These are phyloP conservation scores for Trichoderma gamsii DNA, from an alignment of 495 filamentous ascomycete genomes.

Conservation along the genomic window DNA sequence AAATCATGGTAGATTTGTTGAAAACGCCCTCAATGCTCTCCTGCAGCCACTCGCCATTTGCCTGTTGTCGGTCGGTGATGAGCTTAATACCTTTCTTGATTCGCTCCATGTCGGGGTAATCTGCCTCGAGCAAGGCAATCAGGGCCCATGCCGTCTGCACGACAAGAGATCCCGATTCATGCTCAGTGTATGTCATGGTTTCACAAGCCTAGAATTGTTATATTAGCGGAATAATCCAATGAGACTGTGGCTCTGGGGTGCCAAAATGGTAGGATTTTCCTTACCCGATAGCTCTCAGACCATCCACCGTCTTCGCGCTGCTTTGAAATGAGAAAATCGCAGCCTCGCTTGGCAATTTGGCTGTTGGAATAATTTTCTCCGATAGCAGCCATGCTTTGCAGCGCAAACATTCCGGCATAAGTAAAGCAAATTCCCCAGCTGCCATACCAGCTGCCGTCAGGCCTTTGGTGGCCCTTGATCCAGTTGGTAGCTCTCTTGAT, in stretches of 20 bases:
- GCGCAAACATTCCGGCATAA: slow-evolving; percentile 91
- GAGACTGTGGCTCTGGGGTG: neutral
- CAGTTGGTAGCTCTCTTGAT: slow-evolving; percentile 66
- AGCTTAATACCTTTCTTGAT: slow-evolving; percentile 71
- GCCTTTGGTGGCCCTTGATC: slow-evolving; percentile 72
- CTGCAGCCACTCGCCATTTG: slow-evolving; percentile 90
- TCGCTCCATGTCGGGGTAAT: slow-evolving; percentile 68
- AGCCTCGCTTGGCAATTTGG: slow-evolving; percentile 61
- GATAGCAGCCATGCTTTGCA: slow-evolving; percentile 74
- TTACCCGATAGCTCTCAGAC: slow-evolving; percentile 88
- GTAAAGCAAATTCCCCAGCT: slow-evolving; percentile 98
- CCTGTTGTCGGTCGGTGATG: slow-evolving; percentile 76
- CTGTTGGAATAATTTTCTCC: slow-evolving; percentile 78
- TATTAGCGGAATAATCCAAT: slow-evolving; percentile 24
- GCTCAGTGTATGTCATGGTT: slow-evolving; percentile 44
- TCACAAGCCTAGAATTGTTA: slow-evolving; percentile 44
- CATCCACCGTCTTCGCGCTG: slow-evolving; percentile 89
- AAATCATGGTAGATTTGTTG: slow-evolving; percentile 99
- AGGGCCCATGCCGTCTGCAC: slow-evolving; percentile 90
- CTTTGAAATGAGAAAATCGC: slow-evolving; percentile 75
- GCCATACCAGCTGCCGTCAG: slow-evolving; percentile 91
- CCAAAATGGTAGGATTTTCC: slow-evolving; percentile 22
- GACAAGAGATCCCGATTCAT: slow-evolving; percentile 63
- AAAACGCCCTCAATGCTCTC: slow-evolving; percentile 97
- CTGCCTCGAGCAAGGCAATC: slow-evolving; percentile 77